Base-by-base conservation (phyloP, 2,329 filamentous ascomycete genomes). In the Ophiostoma tasmaniense region DNA sequence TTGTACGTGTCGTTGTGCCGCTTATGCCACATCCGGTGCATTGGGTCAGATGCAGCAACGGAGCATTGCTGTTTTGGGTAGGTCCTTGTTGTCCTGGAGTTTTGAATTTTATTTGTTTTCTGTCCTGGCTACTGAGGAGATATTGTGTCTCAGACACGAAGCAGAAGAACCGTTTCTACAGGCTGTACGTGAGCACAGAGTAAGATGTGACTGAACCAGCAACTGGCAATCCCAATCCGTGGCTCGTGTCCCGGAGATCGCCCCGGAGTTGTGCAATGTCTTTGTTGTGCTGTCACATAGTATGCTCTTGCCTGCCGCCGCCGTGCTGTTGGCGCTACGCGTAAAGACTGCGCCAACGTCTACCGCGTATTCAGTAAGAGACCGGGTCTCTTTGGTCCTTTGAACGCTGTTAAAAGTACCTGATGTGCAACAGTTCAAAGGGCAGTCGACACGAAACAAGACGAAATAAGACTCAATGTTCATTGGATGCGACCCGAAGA, bases 41-140 rank as follows among this genome's bases (percentile, higher is more conserved):
- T 14, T 25, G 55, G 55, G 55, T 30, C 55, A 25, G 8, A 59
- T 59, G 25, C 55, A 59, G 55, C 55, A 59, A 30, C 55, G 55
- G 55, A 61, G 55, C 55, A 61, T 61, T 61, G 55, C 55, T 61
- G 25, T 30, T 61, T 61, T 61, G 55, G 55, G 55, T 61, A 61
- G 55, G 55, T 61, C 3, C 6, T 1, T 59, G 13, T n/a, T n/a
- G n/a, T n/a, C n/a, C n/a, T n/a, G n/a, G n/a, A n/a, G n/a, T n/a
- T n/a, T n/a, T n/a, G n/a, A n/a, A n/a, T n/a, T n/a, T n/a, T n/a
- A n/a, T n/a, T n/a, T n/a, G n/a, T n/a, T n/a, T n/a, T n/a, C n/a
- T n/a, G n/a, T n/a, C n/a, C n/a, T n/a, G n/a, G n/a, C n/a, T n/a
- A n/a, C n/a, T n/a, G n/a, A n/a, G n/a, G n/a, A n/a, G n/a, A n/a